Evolutionary conservation across 345 rosid genomes (phyloP).

Genomic region (Geranium brycei): DNA sequence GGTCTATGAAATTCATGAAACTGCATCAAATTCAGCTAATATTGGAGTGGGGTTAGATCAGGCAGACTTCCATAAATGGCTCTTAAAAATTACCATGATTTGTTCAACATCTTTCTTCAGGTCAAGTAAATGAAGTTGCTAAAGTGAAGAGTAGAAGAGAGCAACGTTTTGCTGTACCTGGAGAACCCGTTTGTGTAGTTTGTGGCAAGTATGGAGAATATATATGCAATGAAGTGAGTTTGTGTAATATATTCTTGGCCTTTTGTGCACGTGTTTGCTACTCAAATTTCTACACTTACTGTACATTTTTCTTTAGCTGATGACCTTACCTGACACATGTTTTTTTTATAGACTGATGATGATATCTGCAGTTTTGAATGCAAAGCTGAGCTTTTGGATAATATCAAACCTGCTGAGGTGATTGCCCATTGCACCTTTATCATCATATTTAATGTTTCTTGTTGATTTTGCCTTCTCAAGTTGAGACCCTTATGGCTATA

Average conservation of each 20-base stretch:
- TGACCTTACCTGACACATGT: slow-evolving; percentile 1
- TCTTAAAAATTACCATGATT: no score
- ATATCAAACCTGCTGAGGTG: slow-evolving; percentile 33
- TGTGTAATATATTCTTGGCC: not conserved
- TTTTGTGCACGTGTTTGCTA: not conserved
- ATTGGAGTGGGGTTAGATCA: no score
- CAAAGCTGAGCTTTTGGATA: slow-evolving; percentile 42
- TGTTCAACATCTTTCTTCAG: slow-evolving; percentile 9
- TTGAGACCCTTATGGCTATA: slow-evolving; percentile 1
- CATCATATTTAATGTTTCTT: not conserved
- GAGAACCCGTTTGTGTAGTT: slow-evolving; percentile 54
- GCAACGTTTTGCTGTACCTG: slow-evolving; percentile 45
- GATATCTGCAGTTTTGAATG: slow-evolving; percentile 73
- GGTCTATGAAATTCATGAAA: no score
- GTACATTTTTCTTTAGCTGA: slow-evolving; percentile 1
- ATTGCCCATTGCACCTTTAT: slow-evolving; percentile 7
- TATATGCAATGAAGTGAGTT: slow-evolving; percentile 49
- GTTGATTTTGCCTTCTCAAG: slow-evolving; percentile 2
- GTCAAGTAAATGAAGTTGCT: slow-evolving; percentile 17
- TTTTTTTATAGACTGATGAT: slow-evolving; percentile 44
- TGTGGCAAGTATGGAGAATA: slow-evolving; percentile 72
- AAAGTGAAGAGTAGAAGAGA: slow-evolving; percentile 27
- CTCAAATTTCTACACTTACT: not conserved
- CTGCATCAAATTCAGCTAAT: no score
- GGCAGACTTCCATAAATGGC: no score